Conservation (phyloP, 2,329 filamentous ascomycete genomes). For the Geosmithia flava region DNA sequence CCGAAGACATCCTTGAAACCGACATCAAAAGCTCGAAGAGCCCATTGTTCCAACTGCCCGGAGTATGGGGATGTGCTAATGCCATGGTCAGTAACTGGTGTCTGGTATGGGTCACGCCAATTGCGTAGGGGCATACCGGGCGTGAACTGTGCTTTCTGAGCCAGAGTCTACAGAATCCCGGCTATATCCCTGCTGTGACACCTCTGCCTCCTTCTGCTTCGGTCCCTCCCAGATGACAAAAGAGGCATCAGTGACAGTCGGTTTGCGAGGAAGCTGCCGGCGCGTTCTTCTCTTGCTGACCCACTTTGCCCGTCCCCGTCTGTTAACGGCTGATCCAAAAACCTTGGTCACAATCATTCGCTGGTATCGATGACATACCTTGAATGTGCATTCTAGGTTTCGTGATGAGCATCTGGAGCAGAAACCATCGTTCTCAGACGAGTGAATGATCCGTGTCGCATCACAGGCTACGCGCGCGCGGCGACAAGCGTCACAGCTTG, state of each 20-base stretch:
- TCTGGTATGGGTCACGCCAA: too few species aligned
- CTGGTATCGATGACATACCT: conserved; percentile 2
- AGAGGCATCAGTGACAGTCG: not conserved
- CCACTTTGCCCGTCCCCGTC: not conserved
- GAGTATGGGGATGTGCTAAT: too few species aligned
- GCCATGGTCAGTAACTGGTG: too few species aligned
- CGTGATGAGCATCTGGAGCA: conserved; percentile 6
- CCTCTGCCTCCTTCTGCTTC: not conserved
- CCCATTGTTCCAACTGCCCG: not conserved
- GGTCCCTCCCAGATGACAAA: not conserved
- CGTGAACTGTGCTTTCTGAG: not conserved
- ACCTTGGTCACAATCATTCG: not conserved
- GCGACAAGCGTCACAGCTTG: conserved; percentile 19
- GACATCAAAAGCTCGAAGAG: not conserved
- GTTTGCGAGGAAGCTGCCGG: not conserved
- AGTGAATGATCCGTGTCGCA: conserved; percentile 9
- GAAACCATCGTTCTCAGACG: conserved; percentile 4
- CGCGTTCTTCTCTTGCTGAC: not conserved
- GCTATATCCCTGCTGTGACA: not conserved
- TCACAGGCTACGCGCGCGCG: conserved; percentile 17
- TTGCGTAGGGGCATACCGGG: too few species aligned
- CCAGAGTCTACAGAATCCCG: not conserved
- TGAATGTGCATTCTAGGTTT: conserved; percentile 7
- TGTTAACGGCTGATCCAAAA: not conserved
- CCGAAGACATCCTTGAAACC: not conserved